A percentile compares a stretch with the other conserved stretches of the same genome.
Conservation (phyloP, 176 grass and related monocot species). For the Bonia amplexicaulis region DNA sequence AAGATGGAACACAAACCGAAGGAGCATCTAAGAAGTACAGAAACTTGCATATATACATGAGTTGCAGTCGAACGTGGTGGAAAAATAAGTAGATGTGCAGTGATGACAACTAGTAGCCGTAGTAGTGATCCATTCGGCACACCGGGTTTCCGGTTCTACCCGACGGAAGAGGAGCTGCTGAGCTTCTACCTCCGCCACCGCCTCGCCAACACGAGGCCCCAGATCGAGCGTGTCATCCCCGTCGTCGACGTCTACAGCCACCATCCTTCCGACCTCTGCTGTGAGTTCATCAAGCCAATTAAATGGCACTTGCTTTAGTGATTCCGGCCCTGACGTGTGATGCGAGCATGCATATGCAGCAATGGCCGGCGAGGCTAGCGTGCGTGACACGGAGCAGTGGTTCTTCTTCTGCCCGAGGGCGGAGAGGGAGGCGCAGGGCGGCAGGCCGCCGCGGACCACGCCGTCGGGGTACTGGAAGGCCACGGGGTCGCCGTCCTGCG, state of each 20-base stretch:
- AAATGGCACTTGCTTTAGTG: background rate
- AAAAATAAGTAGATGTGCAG: background rate
- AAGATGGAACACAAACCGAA: background rate
- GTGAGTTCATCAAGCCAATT: conserved; percentile 12
- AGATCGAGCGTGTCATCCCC: conserved; percentile 50
- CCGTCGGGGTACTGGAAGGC: conserved; percentile 69
- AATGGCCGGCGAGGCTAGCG: conserved; percentile 38
- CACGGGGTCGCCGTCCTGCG: conserved; percentile 44
- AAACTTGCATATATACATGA: background rate
- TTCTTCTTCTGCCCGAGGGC: conserved; percentile 69
- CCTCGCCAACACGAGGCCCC: conserved; percentile 24
- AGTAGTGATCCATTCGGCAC: background rate
- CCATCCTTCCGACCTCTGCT: conserved; percentile 46
- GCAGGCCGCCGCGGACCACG: conserved; percentile 42
- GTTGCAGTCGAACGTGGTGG: background rate
- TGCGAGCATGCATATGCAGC: background rate
- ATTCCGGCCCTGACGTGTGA: no score
- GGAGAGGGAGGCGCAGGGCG: conserved; percentile 37
- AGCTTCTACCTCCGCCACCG: conserved; percentile 62
- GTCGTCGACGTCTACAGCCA: conserved; percentile 54
- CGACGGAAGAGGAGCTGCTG: conserved; percentile 72
- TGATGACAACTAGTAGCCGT: background rate
- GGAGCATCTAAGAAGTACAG: background rate
- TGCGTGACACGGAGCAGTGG: conserved; percentile 48
- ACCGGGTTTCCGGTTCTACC: conserved; percentile 63